A percentile compares a stretch with the other conserved stretches of the same genome.
Conservation (phyloP, 108 stramenopile species). For the Discostella pseudostelligera region DNA sequence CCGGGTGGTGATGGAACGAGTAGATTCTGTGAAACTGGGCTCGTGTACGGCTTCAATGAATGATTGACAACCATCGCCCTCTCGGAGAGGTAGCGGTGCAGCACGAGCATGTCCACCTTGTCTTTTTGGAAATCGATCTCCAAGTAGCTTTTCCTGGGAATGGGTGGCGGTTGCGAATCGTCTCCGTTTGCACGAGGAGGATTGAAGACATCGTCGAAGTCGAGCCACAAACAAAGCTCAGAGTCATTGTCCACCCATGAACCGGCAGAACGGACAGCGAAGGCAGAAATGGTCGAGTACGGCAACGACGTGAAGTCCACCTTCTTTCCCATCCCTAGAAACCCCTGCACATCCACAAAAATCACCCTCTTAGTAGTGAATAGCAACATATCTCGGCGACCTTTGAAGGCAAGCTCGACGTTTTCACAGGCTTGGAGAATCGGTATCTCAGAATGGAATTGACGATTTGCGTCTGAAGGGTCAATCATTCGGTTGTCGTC, state of each 20-base stretch:
- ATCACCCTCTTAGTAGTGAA: constrained; percentile 60
- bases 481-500: constrained; percentile 62
- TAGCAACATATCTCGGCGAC: constrained; percentile 56
- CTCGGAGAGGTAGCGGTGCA: constrained; percentile 60
- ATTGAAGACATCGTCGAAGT: constrained; percentile 56
- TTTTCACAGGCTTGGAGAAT: constrained; percentile 56
- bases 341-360: constrained; percentile 61
- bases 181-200: constrained; percentile 46
- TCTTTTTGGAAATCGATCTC: constrained; percentile 79
- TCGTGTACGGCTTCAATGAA: constrained; percentile 34
- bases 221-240: constrained; percentile 59
- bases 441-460: constrained; percentile 42
- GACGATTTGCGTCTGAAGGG: constrained; percentile 43
- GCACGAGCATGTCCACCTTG: constrained; percentile 52
- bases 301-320: constrained; percentile 57
- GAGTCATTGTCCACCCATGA: constrained; percentile 56
- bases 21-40: constrained; percentile 32
- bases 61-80: constrained; percentile 41
- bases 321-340: constrained; percentile 53
- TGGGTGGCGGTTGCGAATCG: constrained; percentile 59
- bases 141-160: constrained; percentile 38
- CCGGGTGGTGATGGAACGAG: constrained; percentile 32
- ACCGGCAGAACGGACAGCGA: constrained; percentile 52
- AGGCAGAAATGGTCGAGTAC: constrained; percentile 50
- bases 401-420: constrained; percentile 65